Conservation (phyloP, 805 yeast genomes). For the Sugiyamaella americana region DNA sequence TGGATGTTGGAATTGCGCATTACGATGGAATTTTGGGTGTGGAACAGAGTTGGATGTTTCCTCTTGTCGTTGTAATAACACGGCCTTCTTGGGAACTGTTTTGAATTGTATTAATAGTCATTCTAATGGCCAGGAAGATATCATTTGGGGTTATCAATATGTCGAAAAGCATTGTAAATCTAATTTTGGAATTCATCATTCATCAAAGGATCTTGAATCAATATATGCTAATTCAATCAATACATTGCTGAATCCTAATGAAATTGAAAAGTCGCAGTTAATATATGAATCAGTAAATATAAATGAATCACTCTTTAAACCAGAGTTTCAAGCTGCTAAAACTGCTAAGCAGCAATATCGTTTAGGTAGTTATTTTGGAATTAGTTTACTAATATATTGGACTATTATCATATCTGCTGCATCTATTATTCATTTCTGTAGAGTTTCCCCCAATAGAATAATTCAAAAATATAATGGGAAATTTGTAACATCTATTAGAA, state of each 20-base stretch:
- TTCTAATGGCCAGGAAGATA: conserved; percentile 21
- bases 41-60: conserved; percentile 3
- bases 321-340: conserved; percentile 22
- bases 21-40: conserved; percentile 29
- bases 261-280: background rate
- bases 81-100: conserved; percentile 28
- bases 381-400: conserved; percentile 31
- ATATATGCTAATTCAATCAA: conserved; percentile 32
- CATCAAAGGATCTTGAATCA: conserved; percentile 22
- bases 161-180: conserved; percentile 27
- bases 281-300: conserved; percentile 10
- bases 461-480: background rate
- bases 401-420: conserved; percentile 23
- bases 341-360: conserved; percentile 27
- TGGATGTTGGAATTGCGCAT: conserved; percentile 31
- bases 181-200: conserved; percentile 25
- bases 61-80: conserved; percentile 27
- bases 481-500: conserved; percentile 18
- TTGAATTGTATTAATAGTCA: conserved; percentile 25
- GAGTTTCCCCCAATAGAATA: background rate
- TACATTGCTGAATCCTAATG: conserved; percentile 15
- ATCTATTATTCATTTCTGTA: conserved; percentile 1
- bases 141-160: conserved; percentile 24
- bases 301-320: conserved; percentile 5
- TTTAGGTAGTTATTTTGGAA: conserved; percentile 28